Evolutionary conservation across 2,329 filamentous ascomycete species (phyloP), one percentile per base, ranked within the genome.

Genomic region (Furcasterigmium sp.): DNA sequence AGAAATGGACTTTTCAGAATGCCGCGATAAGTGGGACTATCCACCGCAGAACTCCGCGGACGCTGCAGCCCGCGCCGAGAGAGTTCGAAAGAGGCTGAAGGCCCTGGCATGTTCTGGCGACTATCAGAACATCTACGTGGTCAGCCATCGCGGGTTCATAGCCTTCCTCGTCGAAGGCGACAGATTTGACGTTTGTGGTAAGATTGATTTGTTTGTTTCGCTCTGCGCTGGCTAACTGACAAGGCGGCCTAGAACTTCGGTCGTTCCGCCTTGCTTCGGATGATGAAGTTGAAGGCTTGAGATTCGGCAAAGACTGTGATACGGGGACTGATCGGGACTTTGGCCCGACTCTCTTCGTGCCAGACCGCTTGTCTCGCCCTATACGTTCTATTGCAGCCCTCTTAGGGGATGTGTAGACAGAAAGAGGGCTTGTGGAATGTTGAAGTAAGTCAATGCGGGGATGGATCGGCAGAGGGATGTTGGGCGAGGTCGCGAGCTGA

Each of bases 181-280:
- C 23, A 43, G 34, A 15, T 43, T 43, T 20, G 15, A 34, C 23
- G 36, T 39, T 32, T 43, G 41, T 19, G 39, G 37, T 38, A 26
- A 26, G 37, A 10, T 17, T 9, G 6, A 19, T 8, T 18, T 3
- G 15, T 17, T 9, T 15, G 5, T 35, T 8, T 35, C n/a, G n/a
- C n/a, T 17, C 23, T 11, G 14, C 19, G 9, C 15, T 8, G 19
- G 8, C 17, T 38, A 2, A 18, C n/a, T 38, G 4, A 28, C 21
- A 5, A 8, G 32, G 17, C 4, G 6, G 21, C 14, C n/a, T n/a
- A 38, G 37, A 38, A 15, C n/a, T 26, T 25, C 20, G 37, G 13
- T 26, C 37, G 9, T 38, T 26, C 21, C 13, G 15, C 4, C 23
- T 38, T 25, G 37, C 37, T 8, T 10, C 21, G 4, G 37, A 26